Conservation (phyloP, 2,329 filamentous ascomycete genomes). For the Neonectria neomacrospora region DNA sequence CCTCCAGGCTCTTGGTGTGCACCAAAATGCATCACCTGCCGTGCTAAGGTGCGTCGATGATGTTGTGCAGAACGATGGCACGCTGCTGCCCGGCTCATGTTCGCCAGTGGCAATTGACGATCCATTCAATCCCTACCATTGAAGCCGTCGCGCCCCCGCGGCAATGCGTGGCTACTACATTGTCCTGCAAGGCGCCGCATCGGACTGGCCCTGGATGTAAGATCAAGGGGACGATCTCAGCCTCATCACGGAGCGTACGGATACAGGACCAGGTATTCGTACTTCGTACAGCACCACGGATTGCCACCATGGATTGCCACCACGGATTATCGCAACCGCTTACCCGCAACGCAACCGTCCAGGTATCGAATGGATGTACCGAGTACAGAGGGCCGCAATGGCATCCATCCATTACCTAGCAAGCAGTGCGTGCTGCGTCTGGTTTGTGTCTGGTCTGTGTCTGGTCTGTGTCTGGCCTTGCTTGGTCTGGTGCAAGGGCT, state of each 20-base stretch:
- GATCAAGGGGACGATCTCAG: constrained; percentile 40
- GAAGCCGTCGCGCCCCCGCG: constrained; percentile 24
- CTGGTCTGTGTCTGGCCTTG: constrained; percentile 17
- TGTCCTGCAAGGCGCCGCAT: constrained; percentile 32
- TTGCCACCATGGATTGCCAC: neutral
- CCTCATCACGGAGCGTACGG: constrained; percentile 35
- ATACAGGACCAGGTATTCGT: constrained; percentile 7
- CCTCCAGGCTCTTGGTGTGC: constrained; percentile 2
- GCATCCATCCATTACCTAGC: neutral
- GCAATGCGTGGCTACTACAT: constrained; percentile 32
- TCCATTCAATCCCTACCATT: constrained; percentile 14
- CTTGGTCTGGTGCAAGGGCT: constrained; percentile 30
- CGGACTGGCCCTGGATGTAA: constrained; percentile 17
- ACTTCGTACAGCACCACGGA: neutral
- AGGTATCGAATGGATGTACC: constrained; percentile 18
- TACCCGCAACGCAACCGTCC: neutral
- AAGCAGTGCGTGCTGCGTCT: neutral
- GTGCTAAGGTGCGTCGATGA: constrained; percentile 27
- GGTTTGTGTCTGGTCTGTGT: constrained; percentile 6
- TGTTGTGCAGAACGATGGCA: constrained; percentile 40
- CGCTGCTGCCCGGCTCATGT: constrained; percentile 22
- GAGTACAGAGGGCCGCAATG: constrained; percentile 37
- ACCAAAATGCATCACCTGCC: constrained; percentile 16
- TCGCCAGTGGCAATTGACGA: constrained; percentile 22
- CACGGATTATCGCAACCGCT: neutral